These are phyloP conservation scores for Withania somnifera DNA, from an alignment of 305 asterid species.

Conservation along the genomic window DNA sequence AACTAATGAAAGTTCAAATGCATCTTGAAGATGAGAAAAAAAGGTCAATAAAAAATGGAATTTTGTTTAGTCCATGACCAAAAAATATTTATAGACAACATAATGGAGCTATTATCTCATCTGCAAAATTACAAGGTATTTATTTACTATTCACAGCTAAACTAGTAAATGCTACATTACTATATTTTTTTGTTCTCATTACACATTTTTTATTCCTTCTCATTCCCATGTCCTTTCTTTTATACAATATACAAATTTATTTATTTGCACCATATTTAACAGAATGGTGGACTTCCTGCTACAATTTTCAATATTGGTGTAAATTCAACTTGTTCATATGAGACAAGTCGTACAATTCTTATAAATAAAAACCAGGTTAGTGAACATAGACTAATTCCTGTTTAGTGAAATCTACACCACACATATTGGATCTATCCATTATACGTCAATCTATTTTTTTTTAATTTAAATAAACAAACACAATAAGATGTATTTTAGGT, in stretches of 20 bases:
- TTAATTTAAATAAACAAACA: background rate
- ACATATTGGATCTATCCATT: background rate
- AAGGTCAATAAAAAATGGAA: background rate
- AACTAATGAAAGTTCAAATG: too few species aligned
- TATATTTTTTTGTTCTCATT: too few species aligned
- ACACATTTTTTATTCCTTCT: background rate
- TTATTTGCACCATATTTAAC: background rate
- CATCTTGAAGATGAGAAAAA: too few species aligned
- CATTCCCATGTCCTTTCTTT: background rate
- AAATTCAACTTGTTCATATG: background rate
- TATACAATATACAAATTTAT: background rate
- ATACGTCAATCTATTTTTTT: background rate
- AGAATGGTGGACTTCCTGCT: background rate
- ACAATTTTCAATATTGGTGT: background rate
- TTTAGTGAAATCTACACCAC: background rate
- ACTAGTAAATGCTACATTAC: too few species aligned
- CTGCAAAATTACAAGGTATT: background rate
- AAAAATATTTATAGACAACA: too few species aligned
- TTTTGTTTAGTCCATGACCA: background rate
- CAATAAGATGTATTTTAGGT: background rate
- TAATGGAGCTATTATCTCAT: background rate
- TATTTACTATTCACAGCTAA: too few species aligned
- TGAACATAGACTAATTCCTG: background rate
- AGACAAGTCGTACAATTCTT: background rate
- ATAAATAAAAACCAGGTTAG: background rate